Evolutionary conservation across 2,329 filamentous ascomycete species (phyloP), one percentile per base, ranked within the genome.

Genomic region (Dryadomyces quercivorus): DNA sequence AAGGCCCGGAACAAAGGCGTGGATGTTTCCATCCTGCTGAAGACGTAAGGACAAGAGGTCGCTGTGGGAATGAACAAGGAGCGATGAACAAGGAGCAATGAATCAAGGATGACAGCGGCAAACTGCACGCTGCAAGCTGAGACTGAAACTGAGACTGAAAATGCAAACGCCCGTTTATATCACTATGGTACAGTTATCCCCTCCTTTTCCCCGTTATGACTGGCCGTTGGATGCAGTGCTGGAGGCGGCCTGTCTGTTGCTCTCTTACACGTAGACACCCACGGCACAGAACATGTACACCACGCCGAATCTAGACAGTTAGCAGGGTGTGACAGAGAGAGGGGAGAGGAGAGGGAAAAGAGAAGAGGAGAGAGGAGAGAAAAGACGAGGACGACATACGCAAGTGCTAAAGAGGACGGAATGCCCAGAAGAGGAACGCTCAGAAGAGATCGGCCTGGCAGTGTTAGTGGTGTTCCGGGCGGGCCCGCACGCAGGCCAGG

Each of bases 251-350:
- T n/a, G n/a, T n/a, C 15, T 40, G 10, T 8, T 46, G 9, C 26
- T 20, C 10, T 47, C 9, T 76, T 81, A 98, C 70, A 98, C 89
- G 83, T 98, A 97, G 67, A 98, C 93, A 69, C 93, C 93, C 68
- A 93, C 93, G 57, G 91, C 93, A 72, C 93, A 98, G 73, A 98
- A 97, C 86, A 96, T 95, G 73, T 93, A 96, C 48, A 98, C 90
- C 51, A 92, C 85, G 63, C 93, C 93, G 70, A 95, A 87, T 51
- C 92, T 96, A 65, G 12, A 31, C 20, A 38, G 49, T 21, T 21
- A 38, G 26, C n/a, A 15, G 7, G 15, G 3, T 5, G 3, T 6
- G 49, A 8, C 9, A 36, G 51, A 54, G 15, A 52, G 50, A 13
- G n/a, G 5, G 1, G 5, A 20, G 13, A 47, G 58, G 12, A 50